A percentile compares a stretch with the other conserved stretches of the same genome.
phyloP scores from a whole-genome alignment of 2,329 filamentous ascomycete genomes.

The Aplosporella prunicola region DNA sequence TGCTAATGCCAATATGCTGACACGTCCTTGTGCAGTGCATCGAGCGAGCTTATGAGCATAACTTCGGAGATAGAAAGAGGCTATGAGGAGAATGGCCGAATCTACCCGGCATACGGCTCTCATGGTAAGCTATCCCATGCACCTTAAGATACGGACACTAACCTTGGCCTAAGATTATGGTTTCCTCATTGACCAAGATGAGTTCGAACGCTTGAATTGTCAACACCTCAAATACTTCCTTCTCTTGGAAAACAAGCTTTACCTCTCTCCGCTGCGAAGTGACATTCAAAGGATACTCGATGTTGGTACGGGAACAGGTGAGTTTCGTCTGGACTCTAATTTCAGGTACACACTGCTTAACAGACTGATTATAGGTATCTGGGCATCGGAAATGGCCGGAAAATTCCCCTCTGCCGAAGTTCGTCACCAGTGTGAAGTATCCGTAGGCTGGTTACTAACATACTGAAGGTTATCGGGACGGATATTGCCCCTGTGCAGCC shows the following conservation, averaged over 20 bases:
- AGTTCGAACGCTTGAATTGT: constrained; percentile 24
- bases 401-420: constrained; percentile 9
- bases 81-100: constrained; percentile 9
- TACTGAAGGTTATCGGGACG: constrained; percentile 2
- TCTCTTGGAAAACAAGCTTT: constrained; percentile 26
- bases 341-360: no score
- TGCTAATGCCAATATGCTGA: neutral
- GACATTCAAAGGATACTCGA: constrained; percentile 12
- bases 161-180: constrained; percentile 3
- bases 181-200: constrained; percentile 4
- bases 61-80: constrained; percentile 6
- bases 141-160: no score
- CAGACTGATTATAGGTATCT: no score
- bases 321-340: no score
- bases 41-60: constrained; percentile 6
- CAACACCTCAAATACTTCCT: constrained; percentile 34
- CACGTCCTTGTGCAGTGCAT: neutral
- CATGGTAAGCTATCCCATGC: constrained; percentile 1
- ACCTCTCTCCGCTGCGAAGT: constrained; percentile 22
- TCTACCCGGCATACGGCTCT: constrained; percentile 7
- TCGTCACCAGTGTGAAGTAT: no score
- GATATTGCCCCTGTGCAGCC: constrained; percentile 21
- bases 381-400: constrained; percentile 12
- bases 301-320: constrained; percentile 11
- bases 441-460: neutral